Evolutionary conservation across 1,284 basidiomycete genomes (phyloP).

Genomic region (Cerrena zonata): DNA sequence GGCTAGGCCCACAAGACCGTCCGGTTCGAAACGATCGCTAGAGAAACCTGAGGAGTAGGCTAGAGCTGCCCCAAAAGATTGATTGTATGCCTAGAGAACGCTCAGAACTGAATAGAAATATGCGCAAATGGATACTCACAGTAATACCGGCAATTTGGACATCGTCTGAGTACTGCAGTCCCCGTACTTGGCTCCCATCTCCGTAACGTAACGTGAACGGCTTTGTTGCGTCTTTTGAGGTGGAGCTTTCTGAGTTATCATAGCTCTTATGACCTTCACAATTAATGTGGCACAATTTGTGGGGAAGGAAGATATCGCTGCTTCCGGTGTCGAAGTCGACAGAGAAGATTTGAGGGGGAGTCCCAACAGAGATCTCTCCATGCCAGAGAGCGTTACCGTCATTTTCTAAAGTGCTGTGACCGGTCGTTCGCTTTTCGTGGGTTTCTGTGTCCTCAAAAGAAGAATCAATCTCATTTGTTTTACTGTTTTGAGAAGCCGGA

Average conservation of each 20-base stretch:
- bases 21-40: constrained; percentile 18
- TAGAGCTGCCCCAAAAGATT: constrained; percentile 17
- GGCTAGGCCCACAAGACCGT: constrained; percentile 29
- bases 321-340: constrained; percentile 21
- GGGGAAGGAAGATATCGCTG: constrained; percentile 26
- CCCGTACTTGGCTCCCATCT: constrained; percentile 28
- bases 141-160: constrained; percentile 29
- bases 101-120: neutral
- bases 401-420: constrained; percentile 11
- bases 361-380: constrained; percentile 25
- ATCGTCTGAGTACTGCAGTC: constrained; percentile 31
- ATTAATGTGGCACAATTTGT: constrained; percentile 17
- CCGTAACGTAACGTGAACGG: constrained; percentile 28
- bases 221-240: constrained; percentile 21
- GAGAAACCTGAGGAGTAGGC: constrained; percentile 21
- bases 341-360: constrained; percentile 16
- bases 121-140: constrained; percentile 24
- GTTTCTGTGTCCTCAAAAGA: neutral
- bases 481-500: neutral
- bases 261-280: constrained; percentile 33
- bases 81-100: constrained; percentile 13
- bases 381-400: constrained; percentile 18
- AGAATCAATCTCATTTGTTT: neutral
- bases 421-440: constrained; percentile 11
- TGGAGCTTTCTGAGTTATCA: constrained; percentile 27